Evolutionary conservation across 306 rosid genomes (phyloP).

Genomic region (Pterocarpus santalinus): DNA sequence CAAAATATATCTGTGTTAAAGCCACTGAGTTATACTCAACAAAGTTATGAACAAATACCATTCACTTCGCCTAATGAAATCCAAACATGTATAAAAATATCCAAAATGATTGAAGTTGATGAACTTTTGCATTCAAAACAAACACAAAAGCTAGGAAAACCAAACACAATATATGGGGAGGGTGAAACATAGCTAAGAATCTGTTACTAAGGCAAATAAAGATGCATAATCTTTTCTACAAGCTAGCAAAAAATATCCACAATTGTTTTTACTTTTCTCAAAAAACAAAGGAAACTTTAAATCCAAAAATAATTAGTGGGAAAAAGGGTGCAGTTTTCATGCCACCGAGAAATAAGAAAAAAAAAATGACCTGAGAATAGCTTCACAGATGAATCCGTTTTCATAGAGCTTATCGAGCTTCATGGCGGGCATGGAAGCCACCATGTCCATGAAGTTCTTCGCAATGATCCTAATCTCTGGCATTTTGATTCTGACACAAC

Average conservation of each 20-base stretch:
- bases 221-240: no score
- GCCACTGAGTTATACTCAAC: slow-evolving; percentile 12
- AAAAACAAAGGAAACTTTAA: not conserved
- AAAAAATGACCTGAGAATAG: slow-evolving; percentile 81
- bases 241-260: not conserved
- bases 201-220: not conserved
- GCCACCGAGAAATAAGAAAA: not conserved
- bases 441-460: slow-evolving; percentile 99
- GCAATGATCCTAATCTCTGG: slow-evolving; percentile 95
- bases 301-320: not conserved
- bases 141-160: slow-evolving; percentile 9
- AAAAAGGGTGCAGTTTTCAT: not conserved
- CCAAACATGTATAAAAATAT: not conserved
- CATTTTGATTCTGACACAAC: slow-evolving; percentile 64
- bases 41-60: slow-evolving; percentile 25
- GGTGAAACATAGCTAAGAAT: not conserved
- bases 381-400: slow-evolving; percentile 93
- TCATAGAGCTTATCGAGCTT: slow-evolving; percentile 90
- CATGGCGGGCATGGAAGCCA: slow-evolving; percentile 92
- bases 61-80: slow-evolving; percentile 15
- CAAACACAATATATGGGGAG: not conserved
- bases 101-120: slow-evolving; percentile 31
- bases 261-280: not conserved
- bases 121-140: slow-evolving; percentile 19
- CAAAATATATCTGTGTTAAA: slow-evolving; percentile 24